A percentile compares a stretch with the other conserved stretches of the same genome.
Evolutionary conservation across 192 early-diverging fungal species (phyloP).

Genomic region (Gamsiella multidivaricata): DNA sequence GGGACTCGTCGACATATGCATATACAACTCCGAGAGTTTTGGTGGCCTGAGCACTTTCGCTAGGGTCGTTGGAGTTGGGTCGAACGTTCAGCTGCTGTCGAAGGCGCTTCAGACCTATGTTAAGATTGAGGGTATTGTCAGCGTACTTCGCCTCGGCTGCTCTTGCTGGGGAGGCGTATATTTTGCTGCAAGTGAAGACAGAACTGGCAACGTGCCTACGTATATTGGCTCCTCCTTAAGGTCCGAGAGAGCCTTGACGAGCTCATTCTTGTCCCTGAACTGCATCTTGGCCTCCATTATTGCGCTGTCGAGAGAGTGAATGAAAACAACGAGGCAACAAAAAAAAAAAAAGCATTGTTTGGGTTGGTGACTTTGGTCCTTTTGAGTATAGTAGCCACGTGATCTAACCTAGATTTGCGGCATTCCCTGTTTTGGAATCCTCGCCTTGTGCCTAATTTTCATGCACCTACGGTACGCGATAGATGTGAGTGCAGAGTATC

Average conservation of each 20-base stretch:
- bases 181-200: neutral
- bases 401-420: neutral
- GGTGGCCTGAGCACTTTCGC: constrained; percentile 36
- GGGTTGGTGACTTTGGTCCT: neutral
- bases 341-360: neutral
- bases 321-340: constrained; percentile 4
- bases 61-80: constrained; percentile 44
- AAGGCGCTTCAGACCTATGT: constrained; percentile 40
- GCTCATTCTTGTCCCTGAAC: constrained; percentile 50
- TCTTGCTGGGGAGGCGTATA: too few species aligned
- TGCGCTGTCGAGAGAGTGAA: constrained; percentile 12
- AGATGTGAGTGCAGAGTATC: too few species aligned
- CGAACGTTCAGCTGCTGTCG: constrained; percentile 48
- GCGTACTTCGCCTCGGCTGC: too few species aligned
- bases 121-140: neutral
- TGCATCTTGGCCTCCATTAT: constrained; percentile 43
- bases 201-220: constrained; percentile 20
- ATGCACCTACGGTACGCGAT: too few species aligned
- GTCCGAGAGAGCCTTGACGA: constrained; percentile 45
- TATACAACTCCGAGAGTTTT: constrained; percentile 32
- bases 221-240: constrained; percentile 30
- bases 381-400: neutral
- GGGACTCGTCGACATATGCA: constrained; percentile 69
- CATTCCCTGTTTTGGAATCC: neutral
- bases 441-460: neutral